Evolutionary conservation across 2,329 filamentous ascomycete species (phyloP), one percentile per base, ranked within the genome.

Genomic region (Fusarium incarnatum): DNA sequence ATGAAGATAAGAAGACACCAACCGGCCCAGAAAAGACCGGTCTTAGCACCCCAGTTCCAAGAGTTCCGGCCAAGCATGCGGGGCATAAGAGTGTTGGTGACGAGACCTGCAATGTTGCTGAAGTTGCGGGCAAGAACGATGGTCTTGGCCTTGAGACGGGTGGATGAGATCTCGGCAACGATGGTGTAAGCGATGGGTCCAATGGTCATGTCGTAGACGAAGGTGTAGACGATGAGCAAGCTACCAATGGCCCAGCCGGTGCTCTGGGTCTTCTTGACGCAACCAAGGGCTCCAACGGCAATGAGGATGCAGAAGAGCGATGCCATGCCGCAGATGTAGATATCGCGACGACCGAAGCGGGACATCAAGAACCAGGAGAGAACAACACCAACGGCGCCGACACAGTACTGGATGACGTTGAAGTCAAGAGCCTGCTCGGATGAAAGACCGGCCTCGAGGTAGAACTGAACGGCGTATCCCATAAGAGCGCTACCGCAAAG

Each of bases 171-270:
- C 71, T 85, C 83, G 3, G 83, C 88, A 7, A 97, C 93, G 28
- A 97, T 86, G 0, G 93, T 94, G 81, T 96, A 97, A 81, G 92
- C 93, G 18, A 97, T 93, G 41, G 67, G 80, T 2, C 80, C 80
- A 15, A 81, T 75, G 13, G 79, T 81, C 56, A 77, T 72, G 59
- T 80, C 75, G 61, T 80, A 82, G 27, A 83, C 76, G 34, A 84
- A 80, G 16, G 81, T 82, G 73, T 83, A 83, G 42, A 83, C 75
- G 25, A 81, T 64, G 0, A 81, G 77, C 60, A 88, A 77, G 9
- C 81, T 79, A 12, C 84, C 86, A 7, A 84, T 83, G 0, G 80
- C 82, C 77, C 81, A 84, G 1, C 60, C 59, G 0, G 82, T 83
- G 12, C 71, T 64, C 8, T 60, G 62, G 6, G 82, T 77, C 2